Base-by-base conservation (phyloP, 208 protist species). In the Vickermania ingenoplastis region DNA sequence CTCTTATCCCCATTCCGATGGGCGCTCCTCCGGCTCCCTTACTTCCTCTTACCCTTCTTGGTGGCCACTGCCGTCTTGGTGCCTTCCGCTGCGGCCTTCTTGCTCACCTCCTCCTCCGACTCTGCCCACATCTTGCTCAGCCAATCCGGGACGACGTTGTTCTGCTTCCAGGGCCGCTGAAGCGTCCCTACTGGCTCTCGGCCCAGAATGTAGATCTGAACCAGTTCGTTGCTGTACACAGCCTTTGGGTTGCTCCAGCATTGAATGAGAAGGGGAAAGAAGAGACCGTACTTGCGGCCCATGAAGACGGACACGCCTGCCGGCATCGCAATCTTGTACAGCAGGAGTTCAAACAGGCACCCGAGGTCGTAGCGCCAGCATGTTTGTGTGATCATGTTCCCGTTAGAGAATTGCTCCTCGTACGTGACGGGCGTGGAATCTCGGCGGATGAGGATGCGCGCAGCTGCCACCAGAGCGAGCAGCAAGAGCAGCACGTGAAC, bases 251-350 rank as follows among this genome's bases (percentile, higher is more conserved):
- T 92, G 59, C 69, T 86, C 24, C 91, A 27, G 61, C 78, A 84
- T 76, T 95, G 89, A 21, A 93, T 54, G n/a, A 95, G 59, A 27
- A 93, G 73, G n/a, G 86, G 81, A 53, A 90, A 84, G 4, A 73
- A 54, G 26, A 83, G 75, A 31, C 67, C 71, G 61, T 72, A 92
- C 50, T 75, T 70, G 1, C 27, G 61, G 5, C 76, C 69, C 7
- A 87, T 45, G 50, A 91, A 82, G 29, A 75, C 45, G 57, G 74
- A 75, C 54, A 91, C 48, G 14, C 27, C 73, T 3, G 79, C 69
- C 3, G 81, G 62, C 7, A 93, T 59, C 1, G 72, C 63, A 5
- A 86, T 69, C 59, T 86, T 84, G 0, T 61, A 73, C 52, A 92
- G 68, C 31, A 77, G 63, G 11, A 92, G 65, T 49, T 89, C 77